A percentile compares a stretch with the other conserved stretches of the same genome.
phyloP scores from a whole-genome alignment of 352 stramenopile species.

The Pythium pectinolyticum region DNA sequence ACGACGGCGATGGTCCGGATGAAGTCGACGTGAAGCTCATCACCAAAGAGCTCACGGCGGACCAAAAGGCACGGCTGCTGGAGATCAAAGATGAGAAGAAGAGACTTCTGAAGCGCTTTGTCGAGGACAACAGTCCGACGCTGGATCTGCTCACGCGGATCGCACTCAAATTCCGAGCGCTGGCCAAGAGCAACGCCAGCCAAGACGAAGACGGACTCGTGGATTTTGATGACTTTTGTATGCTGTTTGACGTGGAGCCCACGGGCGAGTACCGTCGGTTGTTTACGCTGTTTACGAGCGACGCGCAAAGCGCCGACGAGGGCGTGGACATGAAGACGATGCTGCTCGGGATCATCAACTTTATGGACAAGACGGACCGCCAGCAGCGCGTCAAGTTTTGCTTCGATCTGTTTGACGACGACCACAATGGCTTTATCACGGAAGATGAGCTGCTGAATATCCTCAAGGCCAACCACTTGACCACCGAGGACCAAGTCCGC shows the following conservation, averaged over 20 bases:
- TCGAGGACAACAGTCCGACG: constrained; percentile 65
- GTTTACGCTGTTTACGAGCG: constrained; percentile 81
- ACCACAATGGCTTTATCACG: constrained; percentile 90
- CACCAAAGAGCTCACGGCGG: constrained; percentile 36
- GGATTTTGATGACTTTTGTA: constrained; percentile 81
- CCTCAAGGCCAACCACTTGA: constrained; percentile 90
- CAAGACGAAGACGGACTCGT: constrained; percentile 27
- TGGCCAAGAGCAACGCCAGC: constrained; percentile 51
- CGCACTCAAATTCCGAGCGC: constrained; percentile 54
- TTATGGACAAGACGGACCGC: constrained; percentile 66
- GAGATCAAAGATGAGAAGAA: constrained; percentile 77
- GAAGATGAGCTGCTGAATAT: constrained; percentile 91
- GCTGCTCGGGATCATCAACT: constrained; percentile 90
- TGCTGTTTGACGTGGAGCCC: constrained; percentile 84
- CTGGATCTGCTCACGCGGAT: constrained; percentile 63
- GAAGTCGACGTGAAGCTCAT: constrained; percentile 36
- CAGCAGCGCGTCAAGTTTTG: constrained; percentile 90
- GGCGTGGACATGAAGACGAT: constrained; percentile 89
- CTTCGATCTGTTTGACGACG: constrained; percentile 95
- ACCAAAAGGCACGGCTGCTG: constrained; percentile 51
- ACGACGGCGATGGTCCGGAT: constrained; percentile 15
- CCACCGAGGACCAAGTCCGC: constrained; percentile 63
- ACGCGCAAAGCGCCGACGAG: constrained; percentile 57
- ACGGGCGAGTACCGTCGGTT: constrained; percentile 88
- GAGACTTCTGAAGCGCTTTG: constrained; percentile 66